Conservation (phyloP, 257 asterid species). For the Linderniella brevidens region DNA sequence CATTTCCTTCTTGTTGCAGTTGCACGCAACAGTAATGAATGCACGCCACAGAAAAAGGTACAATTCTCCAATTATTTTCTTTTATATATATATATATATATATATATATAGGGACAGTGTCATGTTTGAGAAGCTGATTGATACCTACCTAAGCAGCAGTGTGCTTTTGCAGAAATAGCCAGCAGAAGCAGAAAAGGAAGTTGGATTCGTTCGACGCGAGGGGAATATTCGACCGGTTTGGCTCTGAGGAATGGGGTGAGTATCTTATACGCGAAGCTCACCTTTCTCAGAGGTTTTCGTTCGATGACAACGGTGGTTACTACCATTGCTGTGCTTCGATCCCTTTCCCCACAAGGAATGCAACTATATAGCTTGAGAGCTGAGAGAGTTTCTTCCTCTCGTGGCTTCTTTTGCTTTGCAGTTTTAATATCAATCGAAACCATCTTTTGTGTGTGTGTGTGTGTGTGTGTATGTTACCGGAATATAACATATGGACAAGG, state of each 20-base stretch:
- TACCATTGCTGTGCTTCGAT: slow-evolving; percentile 88
- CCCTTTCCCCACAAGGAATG: slow-evolving; percentile 39
- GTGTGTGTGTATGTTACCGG: too few species aligned
- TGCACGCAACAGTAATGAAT: slow-evolving; percentile 92
- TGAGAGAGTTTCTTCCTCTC: too few species aligned
- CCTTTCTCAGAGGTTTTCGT: slow-evolving; percentile 71
- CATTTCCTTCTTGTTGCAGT: slow-evolving; percentile 37
- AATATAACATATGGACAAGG: too few species aligned
- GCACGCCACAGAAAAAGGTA: slow-evolving; percentile 69
- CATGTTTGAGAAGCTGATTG: slow-evolving; percentile 1
- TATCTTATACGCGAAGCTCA: slow-evolving; percentile 62
- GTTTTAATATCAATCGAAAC: too few species aligned
- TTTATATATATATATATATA: slow-evolving; percentile 3
- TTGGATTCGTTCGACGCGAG: slow-evolving; percentile 59
- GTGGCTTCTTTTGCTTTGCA: too few species aligned
- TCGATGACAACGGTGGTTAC: slow-evolving; percentile 68
- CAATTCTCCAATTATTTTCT: slow-evolving; percentile 2
- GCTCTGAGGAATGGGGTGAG: slow-evolving; percentile 87
- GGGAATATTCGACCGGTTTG: slow-evolving; percentile 43
- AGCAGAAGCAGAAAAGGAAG: slow-evolving; percentile 12
- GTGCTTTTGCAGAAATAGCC: slow-evolving; percentile 9
- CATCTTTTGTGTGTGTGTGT: too few species aligned
- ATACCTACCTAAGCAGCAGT: slow-evolving; percentile 8
- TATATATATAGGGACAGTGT: slow-evolving; percentile 5
- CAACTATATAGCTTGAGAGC: too few species aligned